Percentiles rank a stretch among this genome's conserved stretches.
Evolutionary conservation across 202 grass and related monocot species (phyloP).

Genomic region (Panicum hallii): DNA sequence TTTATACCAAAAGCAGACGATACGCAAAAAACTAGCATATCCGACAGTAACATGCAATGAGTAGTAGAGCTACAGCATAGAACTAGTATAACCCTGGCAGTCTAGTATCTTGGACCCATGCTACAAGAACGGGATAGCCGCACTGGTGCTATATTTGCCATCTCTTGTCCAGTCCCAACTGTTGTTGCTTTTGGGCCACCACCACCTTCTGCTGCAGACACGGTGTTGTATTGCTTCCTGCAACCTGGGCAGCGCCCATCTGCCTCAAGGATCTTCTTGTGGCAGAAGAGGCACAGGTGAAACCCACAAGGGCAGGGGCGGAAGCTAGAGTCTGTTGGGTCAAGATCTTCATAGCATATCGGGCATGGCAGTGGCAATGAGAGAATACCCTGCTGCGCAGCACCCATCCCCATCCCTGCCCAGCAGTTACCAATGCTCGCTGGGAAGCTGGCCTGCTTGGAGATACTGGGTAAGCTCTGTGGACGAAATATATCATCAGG

Average conservation of each 20-base stretch:
- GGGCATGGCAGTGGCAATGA: conserved; percentile 75
- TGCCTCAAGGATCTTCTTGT: conserved; percentile 89
- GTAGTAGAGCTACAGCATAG: conserved; percentile 48
- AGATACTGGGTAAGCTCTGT: conserved; percentile 81
- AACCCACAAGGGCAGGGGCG: conserved; percentile 88
- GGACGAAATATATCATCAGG: conserved; percentile 84
- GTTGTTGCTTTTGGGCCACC: conserved; percentile 2
- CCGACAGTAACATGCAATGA: conserved; percentile 43
- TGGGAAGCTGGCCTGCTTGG: conserved; percentile 79
- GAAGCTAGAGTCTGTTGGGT: conserved; percentile 84
- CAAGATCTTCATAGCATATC: conserved; percentile 94
- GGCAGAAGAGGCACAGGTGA: conserved; percentile 93
- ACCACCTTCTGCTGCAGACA: conserved; percentile 36
- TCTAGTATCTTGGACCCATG: conserved; percentile 85
- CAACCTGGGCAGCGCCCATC: conserved; percentile 94
- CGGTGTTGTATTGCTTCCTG: conserved; percentile 84
- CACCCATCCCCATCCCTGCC: conserved; percentile 42
- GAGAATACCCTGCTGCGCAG: conserved; percentile 53
- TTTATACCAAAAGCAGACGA: conserved; percentile 64
- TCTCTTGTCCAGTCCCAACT: conserved; percentile 43
- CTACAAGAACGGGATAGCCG: conserved; percentile 78
- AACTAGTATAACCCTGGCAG: conserved; percentile 43
- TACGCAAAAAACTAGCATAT: conserved; percentile 53
- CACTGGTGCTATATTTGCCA: conserved; percentile 47
- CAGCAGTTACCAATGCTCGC: conserved; percentile 53